Base-by-base conservation (phyloP, 169 alveolate genomes). In the Plasmodium inui region DNA sequence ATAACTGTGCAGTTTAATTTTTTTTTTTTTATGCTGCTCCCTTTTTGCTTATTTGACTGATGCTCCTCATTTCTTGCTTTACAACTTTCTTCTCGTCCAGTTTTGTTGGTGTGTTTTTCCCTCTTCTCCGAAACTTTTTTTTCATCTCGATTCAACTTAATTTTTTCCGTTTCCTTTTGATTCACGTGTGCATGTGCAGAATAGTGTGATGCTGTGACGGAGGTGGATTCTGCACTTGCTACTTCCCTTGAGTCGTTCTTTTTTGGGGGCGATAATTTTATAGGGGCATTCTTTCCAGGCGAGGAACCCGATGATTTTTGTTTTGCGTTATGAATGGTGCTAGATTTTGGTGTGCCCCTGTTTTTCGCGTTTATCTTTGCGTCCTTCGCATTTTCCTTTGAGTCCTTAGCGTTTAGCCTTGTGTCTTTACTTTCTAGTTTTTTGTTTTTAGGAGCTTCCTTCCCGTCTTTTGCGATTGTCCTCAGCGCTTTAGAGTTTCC, bases 11-110 rank as follows among this genome's bases (percentile, higher is more conserved):
- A 17, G 67, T 76, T 86, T 12, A 50, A 53, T 46, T 73, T n/a
- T 28, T 73, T 85, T 85, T 85, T 32, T 22, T 85, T 53, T 74
- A 44, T 44, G 9, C n/a, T 44, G 30, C 76, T 76, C 8, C 67
- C 53, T 86, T 32, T 86, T 22, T 28, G 9, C n/a, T 44, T 32
- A 19, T 19, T 30, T 41, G 22, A 71, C 55, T 17, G 53, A 26
- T 22, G n/a, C 37, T 41, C 17, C 30, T 41, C 34, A 67, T 71
- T 84, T 84, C 39, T 71, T 7, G 5, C 55, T 39, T 37, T 84
- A 41, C 50, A 39, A 41, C 74, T 41, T 70, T 46, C 41, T 39
- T 9, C 37, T 44, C 57, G 41, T 17, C 44, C 28, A 1, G 30
- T 39, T 34, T 44, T 46, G 57, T 55, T 82, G 41, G 19, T 30